Conservation (phyloP, 768 basidiomycete species). For the Tephrocybe rancida region DNA sequence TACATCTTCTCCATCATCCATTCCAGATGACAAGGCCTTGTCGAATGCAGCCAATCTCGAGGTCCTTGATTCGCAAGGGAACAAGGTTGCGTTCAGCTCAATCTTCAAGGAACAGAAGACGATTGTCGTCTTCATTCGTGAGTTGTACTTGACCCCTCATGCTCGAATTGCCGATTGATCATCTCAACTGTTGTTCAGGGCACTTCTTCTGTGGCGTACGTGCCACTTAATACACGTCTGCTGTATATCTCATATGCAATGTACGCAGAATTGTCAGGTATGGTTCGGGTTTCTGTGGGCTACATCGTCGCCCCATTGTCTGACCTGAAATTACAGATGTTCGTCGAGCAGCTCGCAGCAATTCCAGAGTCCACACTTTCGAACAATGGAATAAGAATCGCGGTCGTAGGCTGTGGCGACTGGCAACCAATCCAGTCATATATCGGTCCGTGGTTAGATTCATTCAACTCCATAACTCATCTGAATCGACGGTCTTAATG, state of each 20-base stretch:
- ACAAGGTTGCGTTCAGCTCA: conserved; percentile 51
- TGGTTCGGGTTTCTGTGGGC: background rate
- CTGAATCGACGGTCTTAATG: conserved; percentile 8
- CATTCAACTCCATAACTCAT: too few relatives aligned
- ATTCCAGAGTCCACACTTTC: conserved; percentile 43
- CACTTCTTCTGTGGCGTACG: conserved; percentile 70
- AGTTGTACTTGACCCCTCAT: conserved; percentile 9
- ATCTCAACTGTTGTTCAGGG: conserved; percentile 32
- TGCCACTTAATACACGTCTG: background rate
- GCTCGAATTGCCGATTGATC: background rate
- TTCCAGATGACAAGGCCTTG: conserved; percentile 37
- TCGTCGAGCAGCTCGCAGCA: conserved; percentile 47
- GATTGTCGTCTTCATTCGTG: conserved; percentile 67
- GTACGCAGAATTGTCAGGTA: conserved; percentile 45
- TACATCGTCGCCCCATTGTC: background rate
- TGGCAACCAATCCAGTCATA: conserved; percentile 53
- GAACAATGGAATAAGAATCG: conserved; percentile 39
- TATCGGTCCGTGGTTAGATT: conserved; percentile 45
- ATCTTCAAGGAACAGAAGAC: conserved; percentile 52
- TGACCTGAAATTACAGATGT: conserved; percentile 34
- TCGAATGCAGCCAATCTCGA: conserved; percentile 38
- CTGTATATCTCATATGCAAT: too few relatives aligned
- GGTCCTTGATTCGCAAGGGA: conserved; percentile 48
- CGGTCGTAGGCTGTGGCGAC: conserved; percentile 64
- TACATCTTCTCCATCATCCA: conserved; percentile 3